These are phyloP conservation scores for Manihot esculenta DNA, from an alignment of 441 rosid species.

Conservation along the genomic window DNA sequence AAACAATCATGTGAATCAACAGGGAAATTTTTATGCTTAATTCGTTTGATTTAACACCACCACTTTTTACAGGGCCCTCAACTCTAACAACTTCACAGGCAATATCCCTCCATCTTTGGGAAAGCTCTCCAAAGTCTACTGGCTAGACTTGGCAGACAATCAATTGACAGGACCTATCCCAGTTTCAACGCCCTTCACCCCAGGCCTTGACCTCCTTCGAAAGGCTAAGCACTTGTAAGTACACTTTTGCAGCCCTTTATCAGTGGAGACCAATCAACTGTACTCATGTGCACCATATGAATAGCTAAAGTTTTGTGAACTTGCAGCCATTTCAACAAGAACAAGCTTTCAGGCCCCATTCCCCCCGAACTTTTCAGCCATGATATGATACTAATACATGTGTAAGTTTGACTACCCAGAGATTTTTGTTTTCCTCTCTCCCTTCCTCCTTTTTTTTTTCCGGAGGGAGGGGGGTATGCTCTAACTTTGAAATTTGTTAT, in stretches of 20 bases:
- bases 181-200: slow-evolving; percentile 51
- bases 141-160: slow-evolving; percentile 95
- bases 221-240: slow-evolving; percentile 93
- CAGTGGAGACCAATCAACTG: background rate
- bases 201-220: slow-evolving; percentile 80
- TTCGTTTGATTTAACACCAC: slow-evolving; percentile 1
- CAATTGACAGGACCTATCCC: slow-evolving; percentile 84
- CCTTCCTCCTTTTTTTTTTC: background rate
- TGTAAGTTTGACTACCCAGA: slow-evolving; percentile 50
- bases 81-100: slow-evolving; percentile 84
- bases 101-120: slow-evolving; percentile 76
- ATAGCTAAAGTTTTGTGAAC: slow-evolving; percentile 8
- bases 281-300: background rate
- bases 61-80: slow-evolving; percentile 66
- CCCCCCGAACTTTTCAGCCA: slow-evolving; percentile 69
- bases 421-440: background rate
- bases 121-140: slow-evolving; percentile 76
- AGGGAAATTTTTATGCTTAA: background rate
- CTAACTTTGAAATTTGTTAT: slow-evolving; percentile 3
- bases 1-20: background rate
- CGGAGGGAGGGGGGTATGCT: too few relatives aligned
- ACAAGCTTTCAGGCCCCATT: slow-evolving; percentile 89
- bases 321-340: slow-evolving; percentile 92
- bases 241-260: background rate
- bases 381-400: slow-evolving; percentile 78